A percentile compares a stretch with the other conserved stretches of the same genome.
phyloP scores from a whole-genome alignment of 345 rosid genomes.

The Trapa incisa region DNA sequence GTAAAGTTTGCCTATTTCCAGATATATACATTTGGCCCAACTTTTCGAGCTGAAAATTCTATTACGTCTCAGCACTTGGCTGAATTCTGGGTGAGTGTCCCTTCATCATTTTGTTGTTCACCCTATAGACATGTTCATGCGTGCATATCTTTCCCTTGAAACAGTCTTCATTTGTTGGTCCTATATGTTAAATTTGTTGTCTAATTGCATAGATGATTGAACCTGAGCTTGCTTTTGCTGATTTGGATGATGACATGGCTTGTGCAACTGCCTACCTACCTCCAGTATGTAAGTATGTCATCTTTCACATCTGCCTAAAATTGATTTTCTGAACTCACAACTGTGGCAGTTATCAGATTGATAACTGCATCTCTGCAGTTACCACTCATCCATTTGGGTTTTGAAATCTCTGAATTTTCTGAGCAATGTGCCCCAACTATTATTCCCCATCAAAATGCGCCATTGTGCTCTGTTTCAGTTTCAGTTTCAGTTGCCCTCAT shows the following conservation, averaged over 20 bases:
- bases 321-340: neutral
- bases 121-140: neutral
- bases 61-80: slow-evolving; percentile 93
- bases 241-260: slow-evolving; percentile 95
- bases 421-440: no score
- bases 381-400: no score
- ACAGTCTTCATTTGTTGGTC: neutral
- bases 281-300: slow-evolving; percentile 98
- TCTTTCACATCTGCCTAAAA: slow-evolving; percentile 30
- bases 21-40: slow-evolving; percentile 97
- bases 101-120: slow-evolving; percentile 4
- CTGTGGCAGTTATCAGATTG: neutral
- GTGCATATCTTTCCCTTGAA: neutral
- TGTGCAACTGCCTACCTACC: slow-evolving; percentile 93
- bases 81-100: slow-evolving; percentile 74
- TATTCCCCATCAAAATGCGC: no score
- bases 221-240: slow-evolving; percentile 98
- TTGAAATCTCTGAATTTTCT: no score
- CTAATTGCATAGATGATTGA: slow-evolving; percentile 72
- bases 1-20: slow-evolving; percentile 15
- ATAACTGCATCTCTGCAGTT: slow-evolving; percentile 7
- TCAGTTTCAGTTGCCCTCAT: no score
- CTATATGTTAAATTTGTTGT: slow-evolving; percentile 2
- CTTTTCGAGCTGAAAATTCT: slow-evolving; percentile 96
- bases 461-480: no score